A percentile compares a stretch with the other conserved stretches of the same genome.
phyloP scores from a whole-genome alignment of 345 rosid genomes.

The Aethionema arabicum region DNA sequence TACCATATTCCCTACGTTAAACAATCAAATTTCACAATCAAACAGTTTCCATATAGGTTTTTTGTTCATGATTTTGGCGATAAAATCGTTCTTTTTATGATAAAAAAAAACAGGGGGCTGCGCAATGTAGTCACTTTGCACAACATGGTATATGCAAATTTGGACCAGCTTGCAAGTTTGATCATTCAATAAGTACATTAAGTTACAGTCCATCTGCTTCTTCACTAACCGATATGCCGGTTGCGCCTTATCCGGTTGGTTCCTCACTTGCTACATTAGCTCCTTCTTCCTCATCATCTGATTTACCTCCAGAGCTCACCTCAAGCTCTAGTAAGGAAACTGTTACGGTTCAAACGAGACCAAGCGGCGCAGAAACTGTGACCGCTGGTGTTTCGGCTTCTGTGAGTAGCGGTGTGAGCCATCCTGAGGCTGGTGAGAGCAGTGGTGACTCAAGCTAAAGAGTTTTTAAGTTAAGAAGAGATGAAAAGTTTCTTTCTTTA shows the following conservation, averaged over 20 bases:
- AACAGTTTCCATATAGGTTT: too few species aligned
- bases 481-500: constrained; percentile 17
- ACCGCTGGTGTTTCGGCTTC: constrained; percentile 46
- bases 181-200: constrained; percentile 60
- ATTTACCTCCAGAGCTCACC: constrained; percentile 41
- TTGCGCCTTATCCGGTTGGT: constrained; percentile 71
- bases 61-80: too few species aligned
- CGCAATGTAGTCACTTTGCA: constrained; percentile 57
- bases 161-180: constrained; percentile 71
- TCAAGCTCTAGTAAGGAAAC: constrained; percentile 48
- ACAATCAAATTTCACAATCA: too few species aligned
- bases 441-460: constrained; percentile 26
- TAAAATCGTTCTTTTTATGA: background rate
- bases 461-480: constrained; percentile 25
- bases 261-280: constrained; percentile 44
- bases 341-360: constrained; percentile 35
- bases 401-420: constrained; percentile 17
- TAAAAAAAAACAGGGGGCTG: constrained; percentile 50
- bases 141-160: constrained; percentile 72
- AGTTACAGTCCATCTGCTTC: constrained; percentile 79
- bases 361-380: constrained; percentile 27
- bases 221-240: constrained; percentile 74
- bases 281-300: constrained; percentile 66
- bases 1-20: too few species aligned
- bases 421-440: constrained; percentile 29